Percentiles rank a stretch among this genome's conserved stretches.
Conservation (phyloP, 208 protist species). For the Histomonas meleagridis region DNA sequence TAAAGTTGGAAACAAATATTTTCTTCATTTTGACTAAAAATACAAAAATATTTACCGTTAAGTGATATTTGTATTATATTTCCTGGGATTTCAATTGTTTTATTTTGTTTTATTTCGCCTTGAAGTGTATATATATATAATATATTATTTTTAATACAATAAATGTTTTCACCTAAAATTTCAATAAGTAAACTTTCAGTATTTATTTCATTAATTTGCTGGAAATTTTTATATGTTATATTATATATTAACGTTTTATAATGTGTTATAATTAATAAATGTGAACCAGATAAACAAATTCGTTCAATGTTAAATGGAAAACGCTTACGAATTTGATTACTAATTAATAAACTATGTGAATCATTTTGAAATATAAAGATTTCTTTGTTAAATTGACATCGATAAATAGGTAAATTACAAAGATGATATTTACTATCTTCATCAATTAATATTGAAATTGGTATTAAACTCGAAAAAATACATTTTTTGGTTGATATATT, state of each 20-base stretch:
- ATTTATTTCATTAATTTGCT: not conserved
- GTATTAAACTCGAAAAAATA: too few relatives aligned
- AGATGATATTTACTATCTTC: too few relatives aligned
- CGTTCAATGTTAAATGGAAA: constrained; percentile 11
- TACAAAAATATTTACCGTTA: not conserved
- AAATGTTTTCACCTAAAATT: not conserved
- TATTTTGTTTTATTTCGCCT: not conserved
- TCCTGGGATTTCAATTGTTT: not conserved
- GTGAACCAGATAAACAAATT: not conserved
- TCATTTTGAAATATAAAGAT: not conserved
- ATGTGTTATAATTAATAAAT: not conserved
- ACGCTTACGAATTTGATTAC: not conserved
- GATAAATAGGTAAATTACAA: not conserved
- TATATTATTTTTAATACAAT: not conserved
- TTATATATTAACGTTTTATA: not conserved
- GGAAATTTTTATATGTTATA: not conserved
- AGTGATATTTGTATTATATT: not conserved
- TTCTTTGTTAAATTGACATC: not conserved
- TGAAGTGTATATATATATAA: not conserved
- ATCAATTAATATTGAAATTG: too few relatives aligned
- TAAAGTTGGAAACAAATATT: not conserved
- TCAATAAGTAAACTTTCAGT: not conserved
- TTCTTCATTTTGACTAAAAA: not conserved
- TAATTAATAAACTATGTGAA: not conserved
- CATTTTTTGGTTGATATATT: too few relatives aligned